phyloP scores from a whole-genome alignment of 1,284 basidiomycete species.

The Cerioporus squamosus region DNA sequence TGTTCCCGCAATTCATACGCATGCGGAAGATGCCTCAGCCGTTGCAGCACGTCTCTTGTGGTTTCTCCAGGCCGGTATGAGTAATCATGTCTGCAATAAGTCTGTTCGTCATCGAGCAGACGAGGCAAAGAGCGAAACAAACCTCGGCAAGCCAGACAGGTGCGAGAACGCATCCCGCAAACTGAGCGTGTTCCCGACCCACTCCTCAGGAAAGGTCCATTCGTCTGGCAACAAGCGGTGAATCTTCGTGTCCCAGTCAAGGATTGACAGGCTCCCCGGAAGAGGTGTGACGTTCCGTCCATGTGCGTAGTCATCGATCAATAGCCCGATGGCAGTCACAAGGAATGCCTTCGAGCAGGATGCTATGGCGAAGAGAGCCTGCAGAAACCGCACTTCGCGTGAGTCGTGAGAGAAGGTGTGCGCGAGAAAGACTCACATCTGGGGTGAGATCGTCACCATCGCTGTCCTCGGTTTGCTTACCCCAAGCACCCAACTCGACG shows the following conservation, averaged over 20 bases:
- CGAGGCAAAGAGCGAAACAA: neutral
- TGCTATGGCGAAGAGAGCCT: conserved; percentile 47
- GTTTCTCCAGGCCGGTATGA: conserved; percentile 36
- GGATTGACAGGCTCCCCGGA: conserved; percentile 1
- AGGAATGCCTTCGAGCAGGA: conserved; percentile 53
- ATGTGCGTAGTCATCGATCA: conserved; percentile 28
- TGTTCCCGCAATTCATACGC: conserved; percentile 43
- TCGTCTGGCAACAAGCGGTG: conserved; percentile 42
- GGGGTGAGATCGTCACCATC: conserved; percentile 32
- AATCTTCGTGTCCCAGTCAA: conserved; percentile 41
- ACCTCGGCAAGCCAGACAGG: conserved; percentile 30
- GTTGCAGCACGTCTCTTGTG: conserved; percentile 27
- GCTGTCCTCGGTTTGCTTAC: conserved; percentile 36
- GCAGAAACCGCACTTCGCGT: neutral
- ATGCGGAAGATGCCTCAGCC: conserved; percentile 17
- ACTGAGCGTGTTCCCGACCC: conserved; percentile 39
- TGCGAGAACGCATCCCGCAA: conserved; percentile 42
- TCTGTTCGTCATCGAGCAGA: neutral
- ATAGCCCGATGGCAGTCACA: conserved; percentile 39
- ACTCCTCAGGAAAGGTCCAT: conserved; percentile 43
- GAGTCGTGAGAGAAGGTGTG: neutral
- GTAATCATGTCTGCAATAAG: conserved; percentile 35
- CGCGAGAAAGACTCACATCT: conserved; percentile 27
- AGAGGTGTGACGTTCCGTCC: conserved; percentile 29
- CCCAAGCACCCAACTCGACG: conserved; percentile 32